These are phyloP conservation scores for Lithospermum erythrorhizon DNA, from an alignment of 257 asterid species.

Conservation along the genomic window DNA sequence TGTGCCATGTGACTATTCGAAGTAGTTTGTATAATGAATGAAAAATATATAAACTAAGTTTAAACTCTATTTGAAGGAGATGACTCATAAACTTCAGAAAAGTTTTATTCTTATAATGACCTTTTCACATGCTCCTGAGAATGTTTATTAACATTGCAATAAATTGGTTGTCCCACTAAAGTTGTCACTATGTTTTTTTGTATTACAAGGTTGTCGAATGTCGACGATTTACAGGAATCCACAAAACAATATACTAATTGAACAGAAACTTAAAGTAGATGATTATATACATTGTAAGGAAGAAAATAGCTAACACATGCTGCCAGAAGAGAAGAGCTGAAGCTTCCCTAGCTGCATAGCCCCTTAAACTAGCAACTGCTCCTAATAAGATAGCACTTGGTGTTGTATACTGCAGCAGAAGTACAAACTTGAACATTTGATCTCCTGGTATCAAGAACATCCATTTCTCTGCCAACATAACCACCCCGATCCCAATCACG, in stretches of 20 bases:
- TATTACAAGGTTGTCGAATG: not conserved
- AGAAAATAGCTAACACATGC: conserved; percentile 56
- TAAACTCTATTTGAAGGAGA: no score
- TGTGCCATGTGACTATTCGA: no score
- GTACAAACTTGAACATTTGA: conserved; percentile 68
- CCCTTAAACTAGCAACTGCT: conserved; percentile 83
- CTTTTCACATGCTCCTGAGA: no score
- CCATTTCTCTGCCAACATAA: conserved; percentile 44
- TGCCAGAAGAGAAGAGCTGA: conserved; percentile 94
- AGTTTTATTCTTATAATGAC: no score
- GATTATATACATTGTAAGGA: conserved; percentile 50
- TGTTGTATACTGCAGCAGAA: conserved; percentile 72
- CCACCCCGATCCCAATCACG: conserved; percentile 51
- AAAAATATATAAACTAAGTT: no score
- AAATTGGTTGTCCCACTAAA: no score
- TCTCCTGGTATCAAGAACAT: conserved; percentile 46
- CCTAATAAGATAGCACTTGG: conserved; percentile 93
- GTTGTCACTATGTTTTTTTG: not conserved
- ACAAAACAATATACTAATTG: conserved; percentile 10
- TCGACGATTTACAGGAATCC: not conserved
- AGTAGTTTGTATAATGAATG: no score
- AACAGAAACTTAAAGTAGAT: conserved; percentile 57
- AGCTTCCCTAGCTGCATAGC: conserved; percentile 81
- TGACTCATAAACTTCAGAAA: no score
- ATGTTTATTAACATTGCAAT: no score